A percentile compares a stretch with the other conserved stretches of the same genome.
Conservation (phyloP, 225 moss, liverwort and hornwort genomes). For the Marchantia polymorpha region DNA sequence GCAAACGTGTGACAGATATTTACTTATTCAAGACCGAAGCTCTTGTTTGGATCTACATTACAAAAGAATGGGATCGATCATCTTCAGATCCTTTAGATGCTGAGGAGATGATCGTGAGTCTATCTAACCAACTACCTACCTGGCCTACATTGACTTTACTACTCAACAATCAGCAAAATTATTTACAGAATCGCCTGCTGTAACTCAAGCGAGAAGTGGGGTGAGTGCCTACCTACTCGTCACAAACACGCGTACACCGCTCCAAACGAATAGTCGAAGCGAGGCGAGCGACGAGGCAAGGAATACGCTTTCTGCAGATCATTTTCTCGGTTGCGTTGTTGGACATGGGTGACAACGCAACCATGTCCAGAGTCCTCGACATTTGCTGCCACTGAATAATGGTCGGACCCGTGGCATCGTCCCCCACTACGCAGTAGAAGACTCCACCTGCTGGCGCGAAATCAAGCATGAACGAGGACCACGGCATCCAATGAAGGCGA, state of each 20-base stretch:
- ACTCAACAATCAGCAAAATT: background rate
- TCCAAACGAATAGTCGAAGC: background rate
- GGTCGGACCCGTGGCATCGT: too few relatives aligned
- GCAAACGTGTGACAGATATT: too few relatives aligned
- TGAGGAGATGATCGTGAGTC: background rate
- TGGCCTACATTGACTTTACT: background rate
- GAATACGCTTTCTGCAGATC: background rate
- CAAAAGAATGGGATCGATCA: background rate
- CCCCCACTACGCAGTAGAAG: too few relatives aligned
- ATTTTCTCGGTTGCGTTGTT: too few relatives aligned
- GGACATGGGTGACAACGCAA: too few relatives aligned
- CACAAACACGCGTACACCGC: background rate
- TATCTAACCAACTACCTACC: too few relatives aligned
- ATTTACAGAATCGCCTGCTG: background rate
- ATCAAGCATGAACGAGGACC: too few relatives aligned
- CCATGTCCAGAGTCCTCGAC: background rate
- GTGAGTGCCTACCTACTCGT: too few relatives aligned
- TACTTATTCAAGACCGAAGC: too few relatives aligned
- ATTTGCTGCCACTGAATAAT: background rate
- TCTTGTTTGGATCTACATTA: background rate
- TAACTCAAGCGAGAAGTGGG: background rate
- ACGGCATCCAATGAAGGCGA: too few relatives aligned
- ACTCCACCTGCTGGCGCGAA: too few relatives aligned
- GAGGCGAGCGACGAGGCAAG: background rate
- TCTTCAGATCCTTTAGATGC: background rate